Conservation (phyloP, 2,329 filamentous ascomycete genomes). For the Neofusicoccum sp. region DNA sequence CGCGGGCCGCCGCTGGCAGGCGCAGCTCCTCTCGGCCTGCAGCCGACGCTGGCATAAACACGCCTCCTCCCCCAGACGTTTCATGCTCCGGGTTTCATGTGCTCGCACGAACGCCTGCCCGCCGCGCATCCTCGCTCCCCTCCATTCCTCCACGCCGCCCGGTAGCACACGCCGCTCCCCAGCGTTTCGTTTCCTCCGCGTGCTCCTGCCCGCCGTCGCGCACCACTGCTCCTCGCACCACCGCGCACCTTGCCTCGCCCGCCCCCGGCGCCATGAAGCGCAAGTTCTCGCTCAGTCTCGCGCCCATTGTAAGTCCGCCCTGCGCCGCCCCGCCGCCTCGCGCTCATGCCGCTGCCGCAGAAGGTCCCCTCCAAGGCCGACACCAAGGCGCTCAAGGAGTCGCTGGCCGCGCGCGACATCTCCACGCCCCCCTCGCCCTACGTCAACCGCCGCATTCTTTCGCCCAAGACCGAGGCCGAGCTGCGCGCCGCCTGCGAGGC, state of each 20-base stretch:
- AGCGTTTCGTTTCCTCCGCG: slow-evolving; percentile 3
- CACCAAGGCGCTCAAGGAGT: slow-evolving; percentile 27
- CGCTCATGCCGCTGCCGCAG: slow-evolving; percentile 23
- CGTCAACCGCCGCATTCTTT: slow-evolving; percentile 45
- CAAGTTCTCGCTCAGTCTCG: slow-evolving; percentile 46
- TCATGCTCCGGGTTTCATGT: slow-evolving; percentile 15
- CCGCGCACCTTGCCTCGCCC: neutral
- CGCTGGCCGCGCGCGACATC: slow-evolving; percentile 30
- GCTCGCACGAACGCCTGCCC: slow-evolving; percentile 6
- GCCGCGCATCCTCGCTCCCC: neutral
- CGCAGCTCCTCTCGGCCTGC: neutral
- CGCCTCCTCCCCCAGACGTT: slow-evolving; percentile 8
- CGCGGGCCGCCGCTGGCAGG: neutral
- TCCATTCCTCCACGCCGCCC: slow-evolving; percentile 7
- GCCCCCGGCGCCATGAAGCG: slow-evolving; percentile 35
- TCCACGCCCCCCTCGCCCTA: slow-evolving; percentile 40
- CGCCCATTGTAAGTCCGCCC: slow-evolving; percentile 34
- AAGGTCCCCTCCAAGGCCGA: slow-evolving; percentile 36
- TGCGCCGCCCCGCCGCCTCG: neutral
- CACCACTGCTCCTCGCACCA: neutral
- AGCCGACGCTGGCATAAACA: slow-evolving; percentile 11
- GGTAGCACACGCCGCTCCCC: neutral
- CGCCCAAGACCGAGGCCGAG: slow-evolving; percentile 43
- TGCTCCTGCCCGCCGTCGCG: slow-evolving; percentile 3
- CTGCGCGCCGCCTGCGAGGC: slow-evolving; percentile 45